Base-by-base conservation (phyloP, 805 yeast genomes). In the Sungouiozyma ichnusensis region DNA sequence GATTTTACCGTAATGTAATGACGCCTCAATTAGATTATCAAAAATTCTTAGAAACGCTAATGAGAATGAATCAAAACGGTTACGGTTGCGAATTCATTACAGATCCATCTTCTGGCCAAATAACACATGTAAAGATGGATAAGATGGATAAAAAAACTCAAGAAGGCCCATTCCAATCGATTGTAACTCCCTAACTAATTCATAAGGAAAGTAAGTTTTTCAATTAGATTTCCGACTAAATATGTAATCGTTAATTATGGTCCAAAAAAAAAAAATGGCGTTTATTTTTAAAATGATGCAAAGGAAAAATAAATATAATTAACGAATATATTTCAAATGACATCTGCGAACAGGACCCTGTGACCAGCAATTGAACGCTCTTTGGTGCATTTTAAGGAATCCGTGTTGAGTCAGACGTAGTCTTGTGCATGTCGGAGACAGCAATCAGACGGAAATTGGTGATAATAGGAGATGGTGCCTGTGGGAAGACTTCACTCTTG, bases 381-480 rank as follows among this genome's bases (percentile, higher is more conserved):
- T n/a, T n/a, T n/a, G n/a, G n/a, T n/a, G n/a, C n/a, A n/a, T n/a
- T n/a, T n/a, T n/a, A n/a, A 33, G 7, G 35, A 16, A 8, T 7
- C 35, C 7, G n/a, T 24, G 29, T 24, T 24, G 29, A 11, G 11
- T 11, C 29, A 7, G 29, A 24, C 29, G 6, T 24, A 24, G 11
- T 11, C 29, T n/a, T n/a, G n/a, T 24, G n/a, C 8, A 57, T 58
- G 62, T 48, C 60, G n/a, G 58, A 55, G 35, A 58, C 54, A 35
- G 47, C 59, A 11, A 64, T 76, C 35, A 76, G 74, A 49, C 71
- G 95, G 53, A 87, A 87, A 58, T 67, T 87, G 18, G 95, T 87
- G 34, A 87, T 87, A 36, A 92, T 87, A 9, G 96, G 96, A 18
- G 96, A 87, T 63, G 95, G 96, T 41, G 95, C 94, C 1, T 85